A percentile compares a stretch with the other conserved stretches of the same genome.
Conservation (phyloP, 73 alveolate genomes). For the Strombidium stylifer region DNA sequence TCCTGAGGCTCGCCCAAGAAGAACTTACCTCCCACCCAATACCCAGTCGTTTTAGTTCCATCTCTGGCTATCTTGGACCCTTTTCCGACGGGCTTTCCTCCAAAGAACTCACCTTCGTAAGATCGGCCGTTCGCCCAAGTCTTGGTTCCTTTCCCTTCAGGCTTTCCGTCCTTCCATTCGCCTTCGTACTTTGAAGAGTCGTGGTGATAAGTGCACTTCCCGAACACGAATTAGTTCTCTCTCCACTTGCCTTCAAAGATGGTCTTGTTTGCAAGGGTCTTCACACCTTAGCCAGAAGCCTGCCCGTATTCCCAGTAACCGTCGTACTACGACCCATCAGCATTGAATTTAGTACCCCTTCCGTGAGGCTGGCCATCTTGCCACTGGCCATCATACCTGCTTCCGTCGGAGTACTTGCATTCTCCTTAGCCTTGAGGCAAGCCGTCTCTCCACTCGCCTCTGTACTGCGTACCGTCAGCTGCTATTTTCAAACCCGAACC, state of each 20-base stretch:
- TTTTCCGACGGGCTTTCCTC: conserved; percentile 52
- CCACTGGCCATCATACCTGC: conserved; percentile 59
- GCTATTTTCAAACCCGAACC: conserved; percentile 75
- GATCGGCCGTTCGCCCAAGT: conserved; percentile 54
- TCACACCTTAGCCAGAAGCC: conserved; percentile 45
- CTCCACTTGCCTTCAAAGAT: conserved; percentile 62
- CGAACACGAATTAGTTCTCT: conserved; percentile 45
- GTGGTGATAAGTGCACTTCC: conserved; percentile 60
- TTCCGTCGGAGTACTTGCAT: conserved; percentile 64
- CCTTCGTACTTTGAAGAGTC: conserved; percentile 75
- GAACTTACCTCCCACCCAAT: conserved; percentile 43
- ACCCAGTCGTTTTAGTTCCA: conserved; percentile 30
- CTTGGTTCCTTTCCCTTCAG: conserved; percentile 50
- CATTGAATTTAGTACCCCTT: conserved; percentile 39
- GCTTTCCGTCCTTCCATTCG: conserved; percentile 54
- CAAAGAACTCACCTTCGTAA: conserved; percentile 46
- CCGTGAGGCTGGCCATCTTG: conserved; percentile 56
- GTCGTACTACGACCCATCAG: conserved; percentile 53
- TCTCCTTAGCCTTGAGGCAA: conserved; percentile 59
- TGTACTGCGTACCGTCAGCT: conserved; percentile 71
- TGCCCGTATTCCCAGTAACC: conserved; percentile 53
- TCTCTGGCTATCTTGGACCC: conserved; percentile 49
- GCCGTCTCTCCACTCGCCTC: conserved; percentile 82
- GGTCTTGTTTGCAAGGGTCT: conserved; percentile 34
- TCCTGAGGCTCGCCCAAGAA: no score